Percentiles rank a stretch among this genome's conserved stretches.
phyloP scores from a whole-genome alignment of 371 early-diverging fungal species.

The Synchytrium microbalum region DNA sequence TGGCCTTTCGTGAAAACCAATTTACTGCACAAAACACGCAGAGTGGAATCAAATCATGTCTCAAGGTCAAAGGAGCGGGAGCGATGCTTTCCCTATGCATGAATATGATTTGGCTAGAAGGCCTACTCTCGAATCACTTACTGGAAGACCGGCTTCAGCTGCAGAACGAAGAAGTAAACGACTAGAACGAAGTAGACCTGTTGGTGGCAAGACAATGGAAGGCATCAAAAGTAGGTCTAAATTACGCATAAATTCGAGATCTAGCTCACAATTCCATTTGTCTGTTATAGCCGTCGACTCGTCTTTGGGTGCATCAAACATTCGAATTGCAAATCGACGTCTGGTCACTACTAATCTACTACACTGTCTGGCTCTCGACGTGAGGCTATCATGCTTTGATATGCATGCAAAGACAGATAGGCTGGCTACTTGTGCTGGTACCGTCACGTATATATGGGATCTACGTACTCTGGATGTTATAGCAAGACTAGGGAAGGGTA shows the following conservation, averaged over 20 bases:
- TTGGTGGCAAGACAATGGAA: not conserved
- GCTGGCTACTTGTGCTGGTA: slow-evolving; percentile 29
- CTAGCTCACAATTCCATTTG: not conserved
- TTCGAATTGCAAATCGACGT: slow-evolving; percentile 37
- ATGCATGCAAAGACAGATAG: slow-evolving; percentile 17
- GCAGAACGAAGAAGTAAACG: not conserved
- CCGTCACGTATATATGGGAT: slow-evolving; percentile 31
- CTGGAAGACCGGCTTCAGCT: no score
- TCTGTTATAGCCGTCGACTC: slow-evolving; percentile 28
- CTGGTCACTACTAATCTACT: slow-evolving; percentile 35
- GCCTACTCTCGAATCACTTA: no score
- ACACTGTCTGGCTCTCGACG: slow-evolving; percentile 36
- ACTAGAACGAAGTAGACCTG: not conserved
- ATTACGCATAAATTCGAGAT: not conserved
- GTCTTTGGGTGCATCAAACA: slow-evolving; percentile 32
- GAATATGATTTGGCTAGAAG: no score
- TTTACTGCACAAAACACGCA: no score
- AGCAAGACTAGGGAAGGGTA: slow-evolving; percentile 19
- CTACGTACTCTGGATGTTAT: slow-evolving; percentile 22
- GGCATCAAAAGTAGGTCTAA: slow-evolving; percentile 8
- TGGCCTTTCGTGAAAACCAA: no score
- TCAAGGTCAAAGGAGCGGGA: no score
- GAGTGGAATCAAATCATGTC: no score
- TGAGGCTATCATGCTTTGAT: slow-evolving; percentile 31
- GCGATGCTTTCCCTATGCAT: no score